These are phyloP conservation scores for Metschnikowia borealis DNA, from an alignment of 805 yeast genomes.

Conservation along the genomic window DNA sequence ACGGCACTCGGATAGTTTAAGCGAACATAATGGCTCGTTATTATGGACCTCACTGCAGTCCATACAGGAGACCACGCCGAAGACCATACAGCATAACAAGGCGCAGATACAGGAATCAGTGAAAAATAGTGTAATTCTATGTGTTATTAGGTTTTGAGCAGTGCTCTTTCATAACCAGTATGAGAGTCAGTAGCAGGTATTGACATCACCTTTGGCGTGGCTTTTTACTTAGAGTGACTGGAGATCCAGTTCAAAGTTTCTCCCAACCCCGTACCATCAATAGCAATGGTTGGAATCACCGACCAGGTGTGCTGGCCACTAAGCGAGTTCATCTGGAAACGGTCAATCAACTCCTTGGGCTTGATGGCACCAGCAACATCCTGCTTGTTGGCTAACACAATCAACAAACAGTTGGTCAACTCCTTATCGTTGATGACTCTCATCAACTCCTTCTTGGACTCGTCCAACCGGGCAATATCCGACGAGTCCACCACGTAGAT, in stretches of 20 bases:
- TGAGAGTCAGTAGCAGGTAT: constrained; percentile 2
- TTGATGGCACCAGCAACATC: constrained; percentile 68
- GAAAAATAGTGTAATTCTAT: not conserved
- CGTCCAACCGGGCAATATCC: constrained; percentile 67
- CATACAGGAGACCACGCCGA: not conserved
- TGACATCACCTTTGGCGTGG: not conserved
- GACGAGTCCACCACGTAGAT: constrained; percentile 87
- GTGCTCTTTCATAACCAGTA: constrained; percentile 9
- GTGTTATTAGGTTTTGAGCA: not conserved
- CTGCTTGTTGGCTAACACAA: constrained; percentile 88
- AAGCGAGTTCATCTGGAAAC: constrained; percentile 57
- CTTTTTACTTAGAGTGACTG: constrained; percentile 43
- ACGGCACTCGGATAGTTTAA: too few species aligned
- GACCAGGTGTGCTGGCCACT: constrained; percentile 76
- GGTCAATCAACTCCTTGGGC: constrained; percentile 76
- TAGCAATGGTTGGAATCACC: constrained; percentile 86
- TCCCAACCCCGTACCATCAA: constrained; percentile 83
- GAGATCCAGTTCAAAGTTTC: constrained; percentile 88
- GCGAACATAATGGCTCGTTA: too few species aligned
- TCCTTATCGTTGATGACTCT: constrained; percentile 81
- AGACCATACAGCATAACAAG: not conserved
- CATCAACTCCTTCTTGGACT: constrained; percentile 72
- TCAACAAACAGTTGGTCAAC: constrained; percentile 70
- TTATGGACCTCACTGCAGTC: not conserved
- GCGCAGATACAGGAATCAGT: not conserved